A percentile compares a stretch with the other conserved stretches of the same genome.
phyloP scores from a whole-genome alignment of 2,329 filamentous ascomycete genomes.

The Alternaria conjuncta region DNA sequence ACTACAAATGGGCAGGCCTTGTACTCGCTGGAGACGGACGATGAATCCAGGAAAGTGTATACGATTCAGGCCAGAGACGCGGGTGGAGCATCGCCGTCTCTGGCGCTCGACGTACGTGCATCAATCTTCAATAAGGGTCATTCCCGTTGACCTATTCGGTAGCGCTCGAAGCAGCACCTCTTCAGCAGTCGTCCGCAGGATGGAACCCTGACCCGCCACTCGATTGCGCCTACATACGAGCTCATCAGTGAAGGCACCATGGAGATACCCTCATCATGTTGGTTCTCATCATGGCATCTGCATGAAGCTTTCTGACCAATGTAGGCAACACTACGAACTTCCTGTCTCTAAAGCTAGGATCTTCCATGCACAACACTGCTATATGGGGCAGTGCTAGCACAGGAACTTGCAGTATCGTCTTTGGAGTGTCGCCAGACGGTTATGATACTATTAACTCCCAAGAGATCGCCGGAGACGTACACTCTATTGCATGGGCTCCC shows the following conservation, averaged over 20 bases:
- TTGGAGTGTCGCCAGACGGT: constrained; percentile 21
- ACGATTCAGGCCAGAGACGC: constrained; percentile 19
- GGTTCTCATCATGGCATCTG: neutral
- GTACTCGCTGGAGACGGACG: constrained; percentile 24
- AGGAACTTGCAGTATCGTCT: constrained; percentile 29
- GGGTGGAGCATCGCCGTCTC: constrained; percentile 20
- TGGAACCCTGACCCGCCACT: constrained; percentile 25
- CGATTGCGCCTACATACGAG: constrained; percentile 20
- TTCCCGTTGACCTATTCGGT: neutral
- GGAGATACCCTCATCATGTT: constrained; percentile 29
- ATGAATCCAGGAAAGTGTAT: constrained; percentile 12
- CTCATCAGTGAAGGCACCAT: constrained; percentile 24
- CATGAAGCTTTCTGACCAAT: neutral
- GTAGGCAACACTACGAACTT: constrained; percentile 30
- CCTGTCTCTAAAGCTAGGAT: constrained; percentile 17
- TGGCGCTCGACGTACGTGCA: constrained; percentile 25
- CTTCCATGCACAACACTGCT: constrained; percentile 14
- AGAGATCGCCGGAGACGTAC: constrained; percentile 28
- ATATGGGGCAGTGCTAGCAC: constrained; percentile 32
- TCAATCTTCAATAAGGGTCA: neutral
- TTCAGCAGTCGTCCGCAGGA: constrained; percentile 27
- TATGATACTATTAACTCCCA: constrained; percentile 21
- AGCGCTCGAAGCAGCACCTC: constrained; percentile 23
- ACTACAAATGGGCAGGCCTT: constrained; percentile 18
- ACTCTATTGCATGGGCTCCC: constrained; percentile 29